phyloP scores from a whole-genome alignment of 805 yeast genomes.

The Schizosaccharomyces cryophilus region DNA sequence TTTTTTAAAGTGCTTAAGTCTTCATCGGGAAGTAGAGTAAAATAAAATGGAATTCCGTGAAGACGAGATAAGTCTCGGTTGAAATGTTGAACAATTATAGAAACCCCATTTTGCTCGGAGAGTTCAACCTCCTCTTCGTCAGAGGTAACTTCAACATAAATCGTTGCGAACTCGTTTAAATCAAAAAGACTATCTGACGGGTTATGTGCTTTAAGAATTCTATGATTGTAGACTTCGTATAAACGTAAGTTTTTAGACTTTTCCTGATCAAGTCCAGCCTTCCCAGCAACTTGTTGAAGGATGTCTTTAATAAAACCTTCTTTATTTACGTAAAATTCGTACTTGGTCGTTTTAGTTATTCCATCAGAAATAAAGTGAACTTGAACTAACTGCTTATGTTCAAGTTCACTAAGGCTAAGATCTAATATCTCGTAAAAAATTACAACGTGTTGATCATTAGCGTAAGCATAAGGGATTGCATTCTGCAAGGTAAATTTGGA shows the following conservation, averaged over 20 bases:
- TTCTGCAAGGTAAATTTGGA: background rate
- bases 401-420: slow-evolving; percentile 52
- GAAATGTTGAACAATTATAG: slow-evolving; percentile 24
- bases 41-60: slow-evolving; percentile 74
- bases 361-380: slow-evolving; percentile 54
- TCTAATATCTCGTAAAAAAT: slow-evolving; percentile 59
- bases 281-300: slow-evolving; percentile 29
- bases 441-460: background rate
- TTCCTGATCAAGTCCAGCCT: slow-evolving; percentile 25
- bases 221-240: slow-evolving; percentile 7
- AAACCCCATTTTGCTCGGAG: background rate
- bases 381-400: slow-evolving; percentile 40
- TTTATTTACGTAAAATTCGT: slow-evolving; percentile 45
- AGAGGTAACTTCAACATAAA: background rate
- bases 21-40: slow-evolving; percentile 48
- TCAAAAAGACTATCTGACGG: background rate
- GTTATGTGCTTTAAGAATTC: background rate
- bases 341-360: slow-evolving; percentile 40
- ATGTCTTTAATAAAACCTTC: slow-evolving; percentile 31
- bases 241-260: slow-evolving; percentile 10
- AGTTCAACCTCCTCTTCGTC: background rate
- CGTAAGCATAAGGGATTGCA: background rate
- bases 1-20: slow-evolving; percentile 32
- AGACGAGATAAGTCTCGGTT: slow-evolving; percentile 36
- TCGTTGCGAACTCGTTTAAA: background rate